Percentiles rank a stretch among this genome's conserved stretches.
Conservation (phyloP, 129 eudicot genomes). For the Deinandra increscens region DNA sequence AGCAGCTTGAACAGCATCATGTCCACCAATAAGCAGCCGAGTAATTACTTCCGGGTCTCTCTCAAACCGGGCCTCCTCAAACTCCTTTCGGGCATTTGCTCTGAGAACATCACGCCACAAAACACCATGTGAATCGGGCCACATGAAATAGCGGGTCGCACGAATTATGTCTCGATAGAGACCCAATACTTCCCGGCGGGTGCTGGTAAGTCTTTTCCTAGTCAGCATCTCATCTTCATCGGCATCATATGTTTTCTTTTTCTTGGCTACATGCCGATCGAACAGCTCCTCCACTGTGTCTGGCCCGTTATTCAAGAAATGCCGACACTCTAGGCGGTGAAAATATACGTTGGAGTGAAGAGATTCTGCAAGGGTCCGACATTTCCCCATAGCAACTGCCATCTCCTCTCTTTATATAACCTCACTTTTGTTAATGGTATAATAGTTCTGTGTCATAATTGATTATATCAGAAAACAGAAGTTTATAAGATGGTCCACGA, state of each 20-base stretch:
- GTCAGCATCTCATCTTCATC: slow-evolving; percentile 58
- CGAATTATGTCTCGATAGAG: slow-evolving; percentile 84
- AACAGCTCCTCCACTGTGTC: slow-evolving; percentile 85
- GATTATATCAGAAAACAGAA: background rate
- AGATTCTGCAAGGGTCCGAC: slow-evolving; percentile 25
- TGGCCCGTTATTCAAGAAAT: slow-evolving; percentile 61
- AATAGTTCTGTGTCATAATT: background rate
- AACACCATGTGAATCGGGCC: slow-evolving; percentile 69
- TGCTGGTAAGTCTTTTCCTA: slow-evolving; percentile 74
- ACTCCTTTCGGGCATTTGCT: slow-evolving; percentile 82
- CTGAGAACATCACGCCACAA: slow-evolving; percentile 83
- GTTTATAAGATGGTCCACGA: background rate
- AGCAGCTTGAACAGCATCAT: slow-evolving; percentile 82
- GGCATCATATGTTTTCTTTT: slow-evolving; percentile 40
- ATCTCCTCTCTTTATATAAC: slow-evolving; percentile 24
- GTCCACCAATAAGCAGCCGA: slow-evolving; percentile 72
- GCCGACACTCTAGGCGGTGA: slow-evolving; percentile 27
- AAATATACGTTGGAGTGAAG: slow-evolving; percentile 21
- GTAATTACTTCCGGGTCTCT: slow-evolving; percentile 82
- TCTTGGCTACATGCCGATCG: slow-evolving; percentile 75
- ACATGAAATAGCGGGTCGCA: slow-evolving; percentile 79
- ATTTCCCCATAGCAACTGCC: slow-evolving; percentile 29
- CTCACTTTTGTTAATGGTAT: background rate
- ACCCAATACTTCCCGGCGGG: slow-evolving; percentile 76
- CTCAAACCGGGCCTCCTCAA: slow-evolving; percentile 83